A percentile compares a stretch with the other conserved stretches of the same genome.
Conservation (phyloP, 2,329 filamentous ascomycete genomes). For the Ascomycota sp. region DNA sequence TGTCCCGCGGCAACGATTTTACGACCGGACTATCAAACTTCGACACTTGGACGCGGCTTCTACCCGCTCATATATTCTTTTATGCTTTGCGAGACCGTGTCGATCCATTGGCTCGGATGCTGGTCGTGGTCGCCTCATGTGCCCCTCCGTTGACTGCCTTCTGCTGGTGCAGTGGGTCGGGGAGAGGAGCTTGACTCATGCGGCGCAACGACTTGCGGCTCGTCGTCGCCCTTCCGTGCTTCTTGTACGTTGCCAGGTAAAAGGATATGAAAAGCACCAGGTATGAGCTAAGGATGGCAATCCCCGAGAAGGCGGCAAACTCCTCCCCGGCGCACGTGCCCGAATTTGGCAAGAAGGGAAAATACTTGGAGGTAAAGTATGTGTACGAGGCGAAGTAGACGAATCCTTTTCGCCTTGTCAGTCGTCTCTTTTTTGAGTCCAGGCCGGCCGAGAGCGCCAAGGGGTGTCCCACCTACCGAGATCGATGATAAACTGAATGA, state of each 20-base stretch:
- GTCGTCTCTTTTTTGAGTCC: no score
- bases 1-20: no score
- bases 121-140: conserved; percentile 16
- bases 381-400: conserved; percentile 99
- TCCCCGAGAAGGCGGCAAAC: conserved; percentile 83
- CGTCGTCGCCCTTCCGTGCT: conserved; percentile 57
- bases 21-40: no score
- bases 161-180: conserved; percentile 62
- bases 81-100: conserved; percentile 51
- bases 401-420: conserved; percentile 68
- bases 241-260: conserved; percentile 93
- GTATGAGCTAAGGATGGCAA: conserved; percentile 84
- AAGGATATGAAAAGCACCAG: conserved; percentile 97
- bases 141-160: conserved; percentile 28
- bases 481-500: conserved; percentile 92
- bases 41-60: no score
- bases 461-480: conserved; percentile 43
- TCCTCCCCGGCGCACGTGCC: conserved; percentile 89
- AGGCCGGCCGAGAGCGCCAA: neutral
- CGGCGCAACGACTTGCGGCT: conserved; percentile 58
- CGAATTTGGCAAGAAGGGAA: conserved; percentile 59
- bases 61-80: no score
- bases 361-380: conserved; percentile 90
- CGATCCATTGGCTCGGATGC: conserved; percentile 27
- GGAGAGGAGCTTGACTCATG: conserved; percentile 46